Conservation (phyloP, 2,329 filamentous ascomycete species). For the Curvularia hawaiiensis region DNA sequence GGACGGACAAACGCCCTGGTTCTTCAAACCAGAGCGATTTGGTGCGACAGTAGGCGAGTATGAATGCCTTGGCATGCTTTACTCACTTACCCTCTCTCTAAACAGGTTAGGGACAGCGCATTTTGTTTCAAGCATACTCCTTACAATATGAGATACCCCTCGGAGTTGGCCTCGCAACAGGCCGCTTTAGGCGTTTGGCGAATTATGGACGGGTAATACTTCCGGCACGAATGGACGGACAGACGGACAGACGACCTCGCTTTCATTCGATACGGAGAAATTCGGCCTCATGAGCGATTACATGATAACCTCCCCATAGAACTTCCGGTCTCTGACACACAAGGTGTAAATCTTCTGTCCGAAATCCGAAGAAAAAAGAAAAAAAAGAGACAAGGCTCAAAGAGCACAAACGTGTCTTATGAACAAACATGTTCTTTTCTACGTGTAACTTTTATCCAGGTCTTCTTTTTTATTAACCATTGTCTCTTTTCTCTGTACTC, state of each 20-base stretch:
- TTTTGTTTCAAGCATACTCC: slow-evolving; percentile 5
- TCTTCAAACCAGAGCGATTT: background rate
- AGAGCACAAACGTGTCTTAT: no score
- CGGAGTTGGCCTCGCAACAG: background rate
- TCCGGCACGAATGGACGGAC: background rate
- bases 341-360: background rate
- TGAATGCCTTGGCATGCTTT: slow-evolving; percentile 16
- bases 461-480: background rate
- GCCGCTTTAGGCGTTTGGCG: slow-evolving; percentile 14
- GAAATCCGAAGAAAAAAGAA: slow-evolving; percentile 6
- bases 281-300: slow-evolving; percentile 8
- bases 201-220: slow-evolving; percentile 4
- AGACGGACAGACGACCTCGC: slow-evolving; percentile 9
- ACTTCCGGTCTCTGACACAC: background rate
- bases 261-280: slow-evolving; percentile 15
- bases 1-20: background rate
- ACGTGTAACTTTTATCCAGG: background rate
- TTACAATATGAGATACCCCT: slow-evolving; percentile 15
- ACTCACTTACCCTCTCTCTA: slow-evolving; percentile 16
- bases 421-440: background rate
- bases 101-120: slow-evolving; percentile 14
- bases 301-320: slow-evolving; percentile 18
- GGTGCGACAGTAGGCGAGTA: slow-evolving; percentile 18
- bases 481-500: slow-evolving; percentile 19
- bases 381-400: no score